These are phyloP conservation scores for Emmonsiellopsis sp. DNA, from an alignment of 2,329 filamentous ascomycete species.

Conservation along the genomic window DNA sequence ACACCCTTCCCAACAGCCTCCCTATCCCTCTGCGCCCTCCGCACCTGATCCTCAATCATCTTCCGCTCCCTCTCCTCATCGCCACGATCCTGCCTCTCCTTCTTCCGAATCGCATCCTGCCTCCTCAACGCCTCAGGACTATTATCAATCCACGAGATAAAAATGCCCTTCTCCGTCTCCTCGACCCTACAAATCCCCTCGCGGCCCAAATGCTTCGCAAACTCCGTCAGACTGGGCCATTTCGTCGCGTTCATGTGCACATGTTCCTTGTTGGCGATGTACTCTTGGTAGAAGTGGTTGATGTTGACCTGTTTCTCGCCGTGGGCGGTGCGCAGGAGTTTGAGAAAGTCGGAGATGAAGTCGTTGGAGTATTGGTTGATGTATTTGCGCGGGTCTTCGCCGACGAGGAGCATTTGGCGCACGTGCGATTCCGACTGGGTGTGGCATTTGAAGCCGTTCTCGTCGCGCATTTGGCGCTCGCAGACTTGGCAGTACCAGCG, in stretches of 20 bases:
- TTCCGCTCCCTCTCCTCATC: constrained; percentile 85
- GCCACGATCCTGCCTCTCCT: constrained; percentile 79
- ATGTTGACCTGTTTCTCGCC: constrained; percentile 83
- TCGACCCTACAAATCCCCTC: constrained; percentile 87
- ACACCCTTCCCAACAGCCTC: constrained; percentile 11
- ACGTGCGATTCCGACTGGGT: constrained; percentile 77
- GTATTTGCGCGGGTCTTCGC: constrained; percentile 74
- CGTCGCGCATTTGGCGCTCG: constrained; percentile 67
- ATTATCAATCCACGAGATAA: constrained; percentile 86
- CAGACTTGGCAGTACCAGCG: constrained; percentile 89
- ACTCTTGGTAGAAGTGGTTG: constrained; percentile 93
- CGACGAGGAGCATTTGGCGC: constrained; percentile 79
- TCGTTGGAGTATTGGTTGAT: constrained; percentile 75
- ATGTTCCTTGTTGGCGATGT: constrained; percentile 80
- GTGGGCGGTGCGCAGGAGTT: constrained; percentile 70
- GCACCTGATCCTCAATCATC: constrained; percentile 79
- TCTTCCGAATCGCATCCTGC: constrained; percentile 70
- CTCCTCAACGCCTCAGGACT: constrained; percentile 74
- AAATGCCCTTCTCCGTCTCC: constrained; percentile 77
- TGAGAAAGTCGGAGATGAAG: constrained; percentile 72
- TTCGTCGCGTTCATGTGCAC: constrained; percentile 90
- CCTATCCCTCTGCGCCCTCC: constrained; percentile 45
- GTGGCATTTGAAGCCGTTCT: constrained; percentile 86
- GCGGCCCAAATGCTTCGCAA: constrained; percentile 74
- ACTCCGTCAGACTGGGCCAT: constrained; percentile 82